These are phyloP conservation scores for Kwoniella botswanensis DNA, from an alignment of 768 basidiomycete genomes.

Conservation along the genomic window DNA sequence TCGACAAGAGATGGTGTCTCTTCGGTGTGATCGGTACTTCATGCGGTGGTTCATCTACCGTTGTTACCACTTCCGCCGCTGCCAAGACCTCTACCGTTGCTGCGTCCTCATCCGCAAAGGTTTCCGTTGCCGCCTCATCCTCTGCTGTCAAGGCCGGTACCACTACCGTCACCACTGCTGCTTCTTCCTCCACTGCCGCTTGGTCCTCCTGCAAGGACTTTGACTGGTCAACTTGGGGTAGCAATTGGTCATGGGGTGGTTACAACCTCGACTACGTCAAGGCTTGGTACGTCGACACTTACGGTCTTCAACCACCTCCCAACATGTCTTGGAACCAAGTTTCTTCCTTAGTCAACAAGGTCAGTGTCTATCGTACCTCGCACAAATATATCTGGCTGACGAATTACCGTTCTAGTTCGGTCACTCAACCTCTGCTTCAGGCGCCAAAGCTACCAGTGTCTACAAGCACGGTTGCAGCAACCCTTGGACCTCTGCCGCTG, in stretches of 20 bases:
- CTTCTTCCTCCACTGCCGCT: conserved; percentile 13
- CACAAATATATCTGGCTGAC: background rate
- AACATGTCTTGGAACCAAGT: conserved; percentile 31
- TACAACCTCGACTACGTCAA: conserved; percentile 27
- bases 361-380: background rate
- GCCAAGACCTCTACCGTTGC: conserved; percentile 14
- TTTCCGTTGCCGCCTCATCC: conserved; percentile 7
- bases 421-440: conserved; percentile 11
- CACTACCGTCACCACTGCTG: conserved; percentile 15
- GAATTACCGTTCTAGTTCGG: conserved; percentile 5
- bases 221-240: conserved; percentile 26
- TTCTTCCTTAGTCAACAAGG: conserved; percentile 24
- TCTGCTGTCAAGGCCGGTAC: background rate
- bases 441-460: conserved; percentile 18
- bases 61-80: conserved; percentile 11
- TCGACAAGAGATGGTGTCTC: conserved; percentile 34
- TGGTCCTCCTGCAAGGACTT: conserved; percentile 32
- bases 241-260: conserved; percentile 30
- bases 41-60: conserved; percentile 13
- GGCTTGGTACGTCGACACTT: conserved; percentile 30
- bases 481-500: conserved; percentile 27
- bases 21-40: conserved; percentile 27
- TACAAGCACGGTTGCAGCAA: conserved; percentile 28
- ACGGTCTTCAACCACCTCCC: conserved; percentile 28
- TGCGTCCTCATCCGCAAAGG: conserved; percentile 17